Evolutionary conservation across 1,284 basidiomycete species (phyloP), one percentile per base, ranked within the genome.

Genomic region (Megacollybia platyphylla): DNA sequence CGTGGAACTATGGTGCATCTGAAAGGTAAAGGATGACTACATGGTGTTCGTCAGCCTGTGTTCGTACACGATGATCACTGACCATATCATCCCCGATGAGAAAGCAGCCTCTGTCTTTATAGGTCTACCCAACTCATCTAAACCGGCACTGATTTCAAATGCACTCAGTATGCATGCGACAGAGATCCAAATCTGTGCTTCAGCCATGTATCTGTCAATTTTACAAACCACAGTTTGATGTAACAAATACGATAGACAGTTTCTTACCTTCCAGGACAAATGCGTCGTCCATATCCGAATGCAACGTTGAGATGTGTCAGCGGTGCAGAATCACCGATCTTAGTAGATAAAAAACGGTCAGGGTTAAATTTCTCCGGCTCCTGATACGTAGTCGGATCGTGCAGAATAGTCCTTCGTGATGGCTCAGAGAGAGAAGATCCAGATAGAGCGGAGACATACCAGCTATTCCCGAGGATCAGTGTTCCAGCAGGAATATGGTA

Each of bases 401-500:
- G 46, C 2, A 45, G 42, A 18, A 45, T 48, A 11, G 46, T 50
- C 42, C 46, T 47, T 34, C 15, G 4, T 20, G 36, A 7, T 26
- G 20, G 8, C 10, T 11, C 31, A 36, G 39, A 28, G 7, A 18
- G 10, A 15, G 27, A 29, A 48, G 44, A 39, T 48, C 8, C 4
- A 24, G 40, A 9, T 29, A 27, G 26, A 36, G 17, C 8, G 36
- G 26, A 7, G n/a, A 47, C 52, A 28, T 35, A 71, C 70, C 65
- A 68, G 18, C 59, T 57, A 31, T 61, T 61, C 0, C 60, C 60
- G n/a, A 61, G 52, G 24, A 61, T 51, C 32, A 58, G 57, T 6
- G 62, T 67, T 8, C 65, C 64, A 7, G 57, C 58, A 7, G 64
- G 63, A 36, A 68, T 69, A 44, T 60, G 60, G 45, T 61, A 68